Base-by-base conservation (phyloP, 1,284 basidiomycete genomes). In the Cutaneotrichosporon cavernicola region DNA sequence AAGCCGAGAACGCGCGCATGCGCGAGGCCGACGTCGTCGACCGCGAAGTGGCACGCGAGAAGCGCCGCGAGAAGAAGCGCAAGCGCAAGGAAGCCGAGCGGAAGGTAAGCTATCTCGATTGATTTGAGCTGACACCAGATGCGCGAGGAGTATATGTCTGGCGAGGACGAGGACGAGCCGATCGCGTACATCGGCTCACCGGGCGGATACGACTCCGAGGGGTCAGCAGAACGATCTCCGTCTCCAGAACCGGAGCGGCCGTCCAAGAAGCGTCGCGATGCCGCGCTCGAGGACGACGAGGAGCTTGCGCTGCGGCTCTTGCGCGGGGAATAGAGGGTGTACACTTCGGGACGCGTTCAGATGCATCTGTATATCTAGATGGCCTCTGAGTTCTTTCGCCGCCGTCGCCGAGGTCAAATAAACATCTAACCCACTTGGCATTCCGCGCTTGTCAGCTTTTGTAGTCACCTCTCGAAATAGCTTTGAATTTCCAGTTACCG, bases 51-150 rank as follows among this genome's bases (percentile, higher is more conserved):
- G 94, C 91, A 26, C 88, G 86, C 76, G 91, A 90, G 76, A 94
- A 94, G 85, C 90, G 90, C 82, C 83, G 85, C 67, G 91, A 94
- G 80, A 91, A 90, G 83, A 86, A 89, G 81, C 77, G 87, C 65
- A 95, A 92, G 80, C 82, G 91, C 72, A 97, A 96, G 83, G 88
- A 92, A 74, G 86, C 90, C 65, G 92, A 95, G 70, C 85, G 84
- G 43, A 89, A 88, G 72, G 83, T 81, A 64, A 73, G 79, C 73
- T 2, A 2, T 1, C n/a, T 14, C 9, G 21, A 32, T 21, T 32
- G 46, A 10, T 21, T 18, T 6, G 9, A 6, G 62, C 53, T 56
- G 43, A 64, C 62, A 26, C 14, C 57, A 63, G 62, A 55, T 49
- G 52, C 55, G 53, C 52, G 60, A 46, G 14, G 46, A 59, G 62